Evolutionary conservation across 139 green algal genomes (phyloP).

Genomic region (Coccomyxa sp.): DNA sequence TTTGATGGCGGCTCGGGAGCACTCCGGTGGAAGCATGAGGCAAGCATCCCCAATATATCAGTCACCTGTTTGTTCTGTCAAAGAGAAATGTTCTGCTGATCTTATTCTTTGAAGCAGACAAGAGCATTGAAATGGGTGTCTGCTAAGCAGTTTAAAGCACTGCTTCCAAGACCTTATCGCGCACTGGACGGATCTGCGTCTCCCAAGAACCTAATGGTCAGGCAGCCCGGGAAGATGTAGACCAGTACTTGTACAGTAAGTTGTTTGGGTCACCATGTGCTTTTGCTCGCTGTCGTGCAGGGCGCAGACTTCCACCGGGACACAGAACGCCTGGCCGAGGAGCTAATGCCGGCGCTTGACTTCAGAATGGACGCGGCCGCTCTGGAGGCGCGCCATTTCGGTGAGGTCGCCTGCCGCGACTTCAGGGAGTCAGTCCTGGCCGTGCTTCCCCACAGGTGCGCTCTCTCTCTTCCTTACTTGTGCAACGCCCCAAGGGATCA

Average conservation of each 20-base stretch:
- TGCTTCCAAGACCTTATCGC: too few relatives aligned
- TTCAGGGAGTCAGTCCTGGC: constrained; percentile 81
- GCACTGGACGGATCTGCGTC: too few relatives aligned
- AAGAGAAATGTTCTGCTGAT: too few relatives aligned
- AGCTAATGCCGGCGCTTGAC: constrained; percentile 77
- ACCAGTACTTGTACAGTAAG: too few relatives aligned
- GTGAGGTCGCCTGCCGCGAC: constrained; percentile 88
- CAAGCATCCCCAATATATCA: too few relatives aligned
- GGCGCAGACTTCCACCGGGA: constrained; percentile 70
- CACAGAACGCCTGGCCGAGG: constrained; percentile 44
- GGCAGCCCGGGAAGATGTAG: too few relatives aligned
- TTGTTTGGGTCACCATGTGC: not conserved
- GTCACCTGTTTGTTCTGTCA: too few relatives aligned
- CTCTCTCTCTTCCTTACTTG: not conserved
- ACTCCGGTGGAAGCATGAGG: constrained; percentile 75
- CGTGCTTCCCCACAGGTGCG: constrained; percentile 78
- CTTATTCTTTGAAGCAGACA: too few relatives aligned
- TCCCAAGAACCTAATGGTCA: too few relatives aligned
- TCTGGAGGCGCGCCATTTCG: constrained; percentile 69
- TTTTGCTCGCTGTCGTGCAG: not conserved
- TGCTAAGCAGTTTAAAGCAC: too few relatives aligned
- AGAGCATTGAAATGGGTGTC: too few relatives aligned
- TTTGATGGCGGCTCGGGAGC: constrained; percentile 71
- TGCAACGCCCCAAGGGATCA: too few relatives aligned
- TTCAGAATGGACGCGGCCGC: constrained; percentile 68